Evolutionary conservation across 805 yeast species (phyloP), one percentile per base, ranked within the genome.

Genomic region (Wickerhamomyces queroliae): DNA sequence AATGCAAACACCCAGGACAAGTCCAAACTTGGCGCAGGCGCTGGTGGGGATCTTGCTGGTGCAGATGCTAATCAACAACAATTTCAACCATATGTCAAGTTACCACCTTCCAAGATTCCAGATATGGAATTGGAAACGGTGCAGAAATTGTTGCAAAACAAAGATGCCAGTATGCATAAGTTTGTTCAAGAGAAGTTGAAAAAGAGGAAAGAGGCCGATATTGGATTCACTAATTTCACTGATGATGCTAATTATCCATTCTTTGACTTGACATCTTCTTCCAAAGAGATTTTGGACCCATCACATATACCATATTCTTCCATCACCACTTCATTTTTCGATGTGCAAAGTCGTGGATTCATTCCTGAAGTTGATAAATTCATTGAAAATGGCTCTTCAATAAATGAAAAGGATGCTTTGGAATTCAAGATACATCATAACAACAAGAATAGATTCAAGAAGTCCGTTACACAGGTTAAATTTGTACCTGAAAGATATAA

Each of bases 91-190:
- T 85, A 89, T 64, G 95, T 88, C 49, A 82, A 84, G 52, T 61
- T 88, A 29, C 95, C 96, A 3, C 83, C 93, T 28, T 84, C 96
- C 2, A 86, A 88, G 61, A 85, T 91, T 46, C 97, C 98, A 13
- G 97, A 91, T 61, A 73, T 90, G 72, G 95, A 88, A 35, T 68
- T 91, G 44, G 81, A 84, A 19, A 86, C 95, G 6, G 90, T 89
- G 10, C 85, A 84, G 39, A 73, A 78, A 34, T 79, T 88, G 18
- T 63, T 85, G 36, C 69, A 76, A 35, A 90, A 81, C 46, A 87
- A 88, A 61, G 83, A 87, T 44, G 80, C 73, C 40, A 82, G 86
- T 7, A 81, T 90, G 45, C 80, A 80, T 45, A 75, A 80, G 40
- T 95, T 87, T n/a, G 96, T 93, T 36, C 76, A 80, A 46, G 95